Percentiles rank a stretch among this genome's conserved stretches.
Conservation (phyloP, 176 grass and related monocot species). For the Avena atlantica region DNA sequence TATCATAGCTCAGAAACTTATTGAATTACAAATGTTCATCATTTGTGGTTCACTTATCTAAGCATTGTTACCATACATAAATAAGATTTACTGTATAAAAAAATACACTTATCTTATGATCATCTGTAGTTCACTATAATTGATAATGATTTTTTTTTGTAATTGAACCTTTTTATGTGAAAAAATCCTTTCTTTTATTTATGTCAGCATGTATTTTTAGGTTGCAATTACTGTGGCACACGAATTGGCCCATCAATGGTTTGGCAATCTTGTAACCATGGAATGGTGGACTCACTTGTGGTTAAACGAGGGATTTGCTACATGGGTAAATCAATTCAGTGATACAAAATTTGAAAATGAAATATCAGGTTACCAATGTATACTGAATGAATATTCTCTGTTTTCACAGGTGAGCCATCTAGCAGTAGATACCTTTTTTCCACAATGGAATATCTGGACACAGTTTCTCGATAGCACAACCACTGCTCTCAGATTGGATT, state of each 20-base stretch:
- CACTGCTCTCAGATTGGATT: slow-evolving; percentile 64
- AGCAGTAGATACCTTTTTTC: slow-evolving; percentile 70
- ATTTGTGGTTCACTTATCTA: slow-evolving; percentile 28
- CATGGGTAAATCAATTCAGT: slow-evolving; percentile 62
- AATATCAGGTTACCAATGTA: not conserved
- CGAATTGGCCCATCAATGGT: slow-evolving; percentile 90
- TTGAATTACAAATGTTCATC: slow-evolving; percentile 26
- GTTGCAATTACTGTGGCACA: slow-evolving; percentile 75
- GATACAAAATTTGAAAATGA: not conserved
- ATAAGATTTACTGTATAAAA: not conserved
- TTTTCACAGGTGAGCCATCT: slow-evolving; percentile 67
- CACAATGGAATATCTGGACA: slow-evolving; percentile 77
- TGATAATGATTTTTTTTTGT: slow-evolving; percentile 14
- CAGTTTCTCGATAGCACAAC: slow-evolving; percentile 67
- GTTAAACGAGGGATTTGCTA: slow-evolving; percentile 84
- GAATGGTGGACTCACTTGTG: slow-evolving; percentile 93
- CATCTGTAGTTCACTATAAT: slow-evolving; percentile 11
- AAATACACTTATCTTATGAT: not conserved
- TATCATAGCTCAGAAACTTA: slow-evolving; percentile 5
- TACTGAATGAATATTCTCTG: slow-evolving; percentile 18
- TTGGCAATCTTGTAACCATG: slow-evolving; percentile 92
- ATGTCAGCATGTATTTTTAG: slow-evolving; percentile 46
- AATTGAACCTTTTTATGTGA: slow-evolving; percentile 1
- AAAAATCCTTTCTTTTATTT: slow-evolving; percentile 25
- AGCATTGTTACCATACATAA: not conserved